phyloP scores from a whole-genome alignment of 2,329 filamentous ascomycete genomes.

The Botrytis pseudocinerea region DNA sequence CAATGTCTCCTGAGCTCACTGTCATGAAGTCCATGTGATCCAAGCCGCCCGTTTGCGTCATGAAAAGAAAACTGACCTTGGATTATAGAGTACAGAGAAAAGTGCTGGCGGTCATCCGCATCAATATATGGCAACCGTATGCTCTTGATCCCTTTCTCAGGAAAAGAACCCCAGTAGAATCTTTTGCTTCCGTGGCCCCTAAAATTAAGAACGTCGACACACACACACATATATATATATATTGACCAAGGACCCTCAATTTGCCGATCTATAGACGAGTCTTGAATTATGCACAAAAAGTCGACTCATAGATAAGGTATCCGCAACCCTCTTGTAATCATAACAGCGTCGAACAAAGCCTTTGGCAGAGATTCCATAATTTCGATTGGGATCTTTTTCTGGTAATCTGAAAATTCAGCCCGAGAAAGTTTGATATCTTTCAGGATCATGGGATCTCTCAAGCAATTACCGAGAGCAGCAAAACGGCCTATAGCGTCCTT shows the following conservation, averaged over 20 bases:
- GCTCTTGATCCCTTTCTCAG: too few relatives aligned
- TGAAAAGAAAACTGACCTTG: background rate
- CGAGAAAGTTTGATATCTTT: background rate
- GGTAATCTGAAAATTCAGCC: background rate
- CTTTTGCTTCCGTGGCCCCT: background rate
- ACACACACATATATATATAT: background rate
- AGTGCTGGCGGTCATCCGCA: background rate
- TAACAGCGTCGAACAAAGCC: background rate
- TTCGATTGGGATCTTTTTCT: background rate
- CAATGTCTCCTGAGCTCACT: background rate
- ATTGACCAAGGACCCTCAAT: background rate
- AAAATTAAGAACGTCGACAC: background rate
- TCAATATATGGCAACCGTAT: background rate
- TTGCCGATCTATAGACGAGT: background rate
- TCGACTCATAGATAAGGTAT: background rate
- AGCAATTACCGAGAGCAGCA: background rate
- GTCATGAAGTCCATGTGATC: background rate
- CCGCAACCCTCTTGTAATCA: background rate
- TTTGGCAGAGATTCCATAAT: background rate
- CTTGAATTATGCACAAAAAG: background rate
- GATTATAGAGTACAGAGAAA: background rate
- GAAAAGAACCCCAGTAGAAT: too few relatives aligned
- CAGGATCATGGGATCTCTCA: background rate
- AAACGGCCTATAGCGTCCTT: rapidly evolving
- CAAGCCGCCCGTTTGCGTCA: background rate